Evolutionary conservation across 140 eudicot species (phyloP).

Genomic region (Cichorium intybus): DNA sequence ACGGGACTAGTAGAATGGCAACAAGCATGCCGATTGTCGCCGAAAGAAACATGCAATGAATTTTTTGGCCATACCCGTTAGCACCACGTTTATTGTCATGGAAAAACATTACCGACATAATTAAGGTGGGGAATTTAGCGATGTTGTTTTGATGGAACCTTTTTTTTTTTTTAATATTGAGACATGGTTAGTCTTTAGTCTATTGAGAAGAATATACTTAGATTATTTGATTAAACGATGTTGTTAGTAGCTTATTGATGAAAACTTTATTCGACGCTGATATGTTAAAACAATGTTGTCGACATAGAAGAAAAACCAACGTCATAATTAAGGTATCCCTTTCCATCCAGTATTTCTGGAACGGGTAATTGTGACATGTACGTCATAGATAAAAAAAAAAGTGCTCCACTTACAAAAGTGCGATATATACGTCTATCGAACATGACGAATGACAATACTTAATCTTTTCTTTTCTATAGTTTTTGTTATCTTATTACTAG

Average conservation of each 20-base stretch:
- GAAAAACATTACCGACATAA: background rate
- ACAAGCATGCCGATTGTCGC: too few relatives aligned
- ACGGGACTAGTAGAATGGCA: too few relatives aligned
- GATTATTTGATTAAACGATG: slow-evolving; percentile 6
- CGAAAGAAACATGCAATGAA: too few relatives aligned
- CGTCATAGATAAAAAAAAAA: slow-evolving; percentile 25
- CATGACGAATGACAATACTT: slow-evolving; percentile 15
- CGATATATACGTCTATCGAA: slow-evolving; percentile 11
- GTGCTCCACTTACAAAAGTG: slow-evolving; percentile 37
- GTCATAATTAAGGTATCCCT: slow-evolving; percentile 3
- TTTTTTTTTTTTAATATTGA: background rate
- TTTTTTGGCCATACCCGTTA: too few relatives aligned
- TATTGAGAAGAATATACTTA: slow-evolving; percentile 10
- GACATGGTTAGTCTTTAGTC: background rate
- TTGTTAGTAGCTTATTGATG: slow-evolving; percentile 3
- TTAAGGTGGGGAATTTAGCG: background rate
- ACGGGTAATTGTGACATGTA: slow-evolving; percentile 22
- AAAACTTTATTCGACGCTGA: slow-evolving; percentile 26
- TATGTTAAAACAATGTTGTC: slow-evolving; percentile 21
- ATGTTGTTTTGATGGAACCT: background rate
- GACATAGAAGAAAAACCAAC: slow-evolving; percentile 27
- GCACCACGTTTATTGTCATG: too few relatives aligned
- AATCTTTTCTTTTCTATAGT: slow-evolving; percentile 8
- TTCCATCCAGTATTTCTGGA: slow-evolving; percentile 37
- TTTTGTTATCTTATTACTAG: slow-evolving; percentile 4